Evolutionary conservation across 768 basidiomycete species (phyloP), one percentile per base, ranked within the genome.

Genomic region (Leucocoprinus sp.): DNA sequence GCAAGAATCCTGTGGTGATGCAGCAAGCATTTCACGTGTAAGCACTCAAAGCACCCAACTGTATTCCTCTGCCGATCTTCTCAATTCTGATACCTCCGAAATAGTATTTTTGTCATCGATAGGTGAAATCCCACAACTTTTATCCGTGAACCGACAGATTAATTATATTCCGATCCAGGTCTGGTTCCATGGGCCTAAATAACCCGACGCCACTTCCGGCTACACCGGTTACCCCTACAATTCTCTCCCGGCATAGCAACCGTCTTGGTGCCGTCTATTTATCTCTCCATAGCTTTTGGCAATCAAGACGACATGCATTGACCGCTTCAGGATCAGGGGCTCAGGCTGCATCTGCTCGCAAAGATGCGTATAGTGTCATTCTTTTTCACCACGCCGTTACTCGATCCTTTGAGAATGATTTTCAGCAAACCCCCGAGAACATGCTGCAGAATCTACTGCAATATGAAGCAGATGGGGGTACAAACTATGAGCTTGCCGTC

Each of bases 21-120:
- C 71, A 70, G 15, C 76, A 72, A 51, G 66, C 79, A 0, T 80
- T 72, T 60, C 78, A 82, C 55, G 76, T 82, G 76, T 80, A 56
- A 48, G 77, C 66, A 2, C 3, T 8, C 9, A 29, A 33, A 33
- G 17, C 8, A 18, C 7, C n/a, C 21, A 36, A 40, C 3, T 19
- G 7, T 18, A 4, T 7, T 9, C 17, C 17, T 27, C 38, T 8
- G 29, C 27, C 5, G 0, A 29, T 8, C 7, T 5, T 1, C 15
- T 5, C 8, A 37, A 18, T 26, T 17, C 23, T 27, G 11, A 27
- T 11, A 27, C 26, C 11, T 11, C 26, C 26, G 11, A 27, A 27
- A 27, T n/a, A 58, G 57, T 9, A 56, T 49, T 38, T 79, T 78
- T 39, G 72, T 76, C 15, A 71, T 73, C 49, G 78, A 77, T 45